Evolutionary conservation across 2,329 filamentous ascomycete genomes (phyloP).

Genomic region (Thielaviopsis populi): DNA sequence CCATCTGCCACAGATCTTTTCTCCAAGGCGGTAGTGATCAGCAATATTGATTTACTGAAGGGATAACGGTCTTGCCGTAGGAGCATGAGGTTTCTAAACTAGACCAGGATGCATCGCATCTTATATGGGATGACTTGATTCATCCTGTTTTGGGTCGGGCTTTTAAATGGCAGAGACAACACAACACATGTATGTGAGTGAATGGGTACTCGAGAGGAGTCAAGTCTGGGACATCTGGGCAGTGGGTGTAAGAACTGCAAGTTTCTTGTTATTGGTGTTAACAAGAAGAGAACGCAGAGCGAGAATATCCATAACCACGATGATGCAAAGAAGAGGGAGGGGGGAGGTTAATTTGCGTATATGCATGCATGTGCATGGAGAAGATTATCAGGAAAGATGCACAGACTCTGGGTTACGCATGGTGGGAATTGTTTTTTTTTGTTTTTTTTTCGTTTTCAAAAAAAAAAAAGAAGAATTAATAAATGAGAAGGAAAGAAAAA

Average conservation of each 20-base stretch:
- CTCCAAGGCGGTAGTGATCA: not conserved
- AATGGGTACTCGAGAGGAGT: not conserved
- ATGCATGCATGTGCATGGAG: not conserved
- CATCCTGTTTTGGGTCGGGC: not conserved
- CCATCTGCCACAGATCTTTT: not conserved
- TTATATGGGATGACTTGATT: not conserved
- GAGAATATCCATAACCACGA: not conserved
- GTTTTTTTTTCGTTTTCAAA: not conserved
- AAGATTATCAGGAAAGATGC: not conserved
- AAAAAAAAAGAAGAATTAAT: too few species aligned
- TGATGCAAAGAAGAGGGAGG: not conserved
- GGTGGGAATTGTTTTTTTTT: not conserved
- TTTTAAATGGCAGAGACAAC: not conserved
- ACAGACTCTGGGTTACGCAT: not conserved
- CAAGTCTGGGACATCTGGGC: too few species aligned
- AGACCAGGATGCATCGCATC: not conserved
- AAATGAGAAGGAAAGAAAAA: too few species aligned
- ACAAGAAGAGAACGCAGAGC: not conserved
- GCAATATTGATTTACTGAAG: conserved; percentile 4
- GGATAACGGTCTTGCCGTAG: conserved; percentile 4
- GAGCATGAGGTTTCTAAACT: not conserved
- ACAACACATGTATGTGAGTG: not conserved
- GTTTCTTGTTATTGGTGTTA: too few species aligned
- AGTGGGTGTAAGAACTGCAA: too few species aligned
- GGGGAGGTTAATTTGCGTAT: not conserved